Conservation (phyloP, 116 monocot species). For the Zostera marina region DNA sequence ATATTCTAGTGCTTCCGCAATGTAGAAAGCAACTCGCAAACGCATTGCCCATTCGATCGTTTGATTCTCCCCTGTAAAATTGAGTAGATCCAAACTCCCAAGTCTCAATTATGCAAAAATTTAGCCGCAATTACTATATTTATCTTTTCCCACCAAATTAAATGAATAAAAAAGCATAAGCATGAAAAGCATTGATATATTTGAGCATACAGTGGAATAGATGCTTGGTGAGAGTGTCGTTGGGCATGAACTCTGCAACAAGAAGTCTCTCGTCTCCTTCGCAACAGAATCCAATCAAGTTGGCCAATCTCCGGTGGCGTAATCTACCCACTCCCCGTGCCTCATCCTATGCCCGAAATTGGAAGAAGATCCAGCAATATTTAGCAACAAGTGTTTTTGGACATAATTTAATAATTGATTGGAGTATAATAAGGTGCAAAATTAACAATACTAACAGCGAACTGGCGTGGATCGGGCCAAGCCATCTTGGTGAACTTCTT, state of each 20-base stretch:
- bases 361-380: background rate
- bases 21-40: slow-evolving; percentile 54
- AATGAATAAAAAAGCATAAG: too few relatives aligned
- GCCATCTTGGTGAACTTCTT: slow-evolving; percentile 91
- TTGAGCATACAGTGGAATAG: slow-evolving; percentile 76
- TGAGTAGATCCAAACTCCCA: background rate
- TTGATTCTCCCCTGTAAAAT: slow-evolving; percentile 60
- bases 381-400: too few relatives aligned
- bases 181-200: background rate
- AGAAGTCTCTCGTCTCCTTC: slow-evolving; percentile 89
- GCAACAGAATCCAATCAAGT: slow-evolving; percentile 92
- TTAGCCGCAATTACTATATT: background rate
- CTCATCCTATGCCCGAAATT: slow-evolving; percentile 46
- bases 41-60: slow-evolving; percentile 91
- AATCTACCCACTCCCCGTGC: slow-evolving; percentile 76
- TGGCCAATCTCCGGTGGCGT: slow-evolving; percentile 70
- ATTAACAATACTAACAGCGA: slow-evolving; percentile 31
- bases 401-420: background rate
- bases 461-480: slow-evolving; percentile 94
- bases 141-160: background rate
- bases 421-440: background rate
- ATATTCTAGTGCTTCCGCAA: slow-evolving; percentile 78
- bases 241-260: slow-evolving; percentile 88
- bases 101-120: too few relatives aligned
- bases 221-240: slow-evolving; percentile 91